Evolutionary conservation across 768 basidiomycete genomes (phyloP), one percentile per base, ranked within the genome.

Genomic region (Kwoniella sp.): DNA sequence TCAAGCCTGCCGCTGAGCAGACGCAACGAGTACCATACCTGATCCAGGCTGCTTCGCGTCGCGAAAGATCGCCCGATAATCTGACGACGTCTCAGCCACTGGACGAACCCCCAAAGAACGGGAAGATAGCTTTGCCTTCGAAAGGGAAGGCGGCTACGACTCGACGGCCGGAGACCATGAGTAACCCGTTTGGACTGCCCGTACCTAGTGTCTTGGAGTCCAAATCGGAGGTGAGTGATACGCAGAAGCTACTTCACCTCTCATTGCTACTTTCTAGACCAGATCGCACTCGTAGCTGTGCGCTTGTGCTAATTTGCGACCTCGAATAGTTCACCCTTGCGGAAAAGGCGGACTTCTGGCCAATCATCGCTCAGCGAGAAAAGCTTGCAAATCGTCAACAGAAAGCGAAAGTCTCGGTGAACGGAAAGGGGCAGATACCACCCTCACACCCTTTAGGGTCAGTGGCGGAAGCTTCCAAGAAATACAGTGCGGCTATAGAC

Each of bases 321-420:
- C n/a, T n/a, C 20, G 22, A 22, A 13, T 26, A 69, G 69, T 70
- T 67, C 58, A 65, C 67, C 13, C 31, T 68, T 9, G 61, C n/a
- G 8, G 67, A 68, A 41, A 64, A 69, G 29, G 67, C 66, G 38
- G 66, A 71, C 29, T 69, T 71, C 29, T 69, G 70, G 70, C 64
- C 61, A 3, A 55, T 66, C 53, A 70, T 69, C n/a, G 67, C 67
- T 22, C 48, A 41, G 17, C 61, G 68, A 31, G 61, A 66, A 55
- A 58, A 55, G 29, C 34, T 63, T 23, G 57, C 60, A 7, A 53
- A 56, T 31, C 34, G 25, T 23, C 8, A n/a, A 25, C 8, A 56
- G 31, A 37, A 58, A n/a, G 41, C 13, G 15, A 65, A n/a, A n/a
- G n/a, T n/a, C n/a, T n/a, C n/a, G n/a, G 63, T 53, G 50, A 56